phyloP scores from a whole-genome alignment of 2,329 filamentous ascomycete species.

The Cadophora malorum region DNA sequence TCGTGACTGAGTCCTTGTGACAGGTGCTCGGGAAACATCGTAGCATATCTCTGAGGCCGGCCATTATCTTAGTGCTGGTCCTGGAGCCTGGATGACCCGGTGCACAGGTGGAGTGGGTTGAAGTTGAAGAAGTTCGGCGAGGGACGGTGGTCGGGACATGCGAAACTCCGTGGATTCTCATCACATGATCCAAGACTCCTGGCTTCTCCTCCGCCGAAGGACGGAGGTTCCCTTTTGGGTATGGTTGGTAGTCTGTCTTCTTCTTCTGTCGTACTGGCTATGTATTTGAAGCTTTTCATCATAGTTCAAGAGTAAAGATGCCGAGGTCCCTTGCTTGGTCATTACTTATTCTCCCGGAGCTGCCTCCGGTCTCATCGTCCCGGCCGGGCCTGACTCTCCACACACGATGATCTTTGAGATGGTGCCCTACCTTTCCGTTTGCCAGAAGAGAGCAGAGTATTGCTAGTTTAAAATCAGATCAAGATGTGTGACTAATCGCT shows the following conservation, averaged over 20 bases:
- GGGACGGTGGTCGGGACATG: not conserved
- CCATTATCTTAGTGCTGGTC: not conserved
- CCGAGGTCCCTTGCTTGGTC: no score
- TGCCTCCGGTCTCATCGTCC: not conserved
- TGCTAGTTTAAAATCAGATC: not conserved
- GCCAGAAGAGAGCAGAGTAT: not conserved
- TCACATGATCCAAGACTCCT: not conserved
- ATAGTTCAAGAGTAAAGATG: no score
- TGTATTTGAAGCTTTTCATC: no score
- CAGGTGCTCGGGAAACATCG: constrained; percentile 15
- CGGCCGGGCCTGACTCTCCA: not conserved
- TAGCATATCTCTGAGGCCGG: not conserved
- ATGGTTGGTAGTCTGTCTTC: not conserved
- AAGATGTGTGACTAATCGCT: no score
- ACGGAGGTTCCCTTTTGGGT: not conserved
- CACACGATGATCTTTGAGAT: not conserved
- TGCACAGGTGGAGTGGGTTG: not conserved
- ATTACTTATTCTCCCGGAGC: not conserved
- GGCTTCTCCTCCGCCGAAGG: not conserved
- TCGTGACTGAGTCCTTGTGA: constrained; percentile 22
- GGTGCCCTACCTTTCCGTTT: not conserved
- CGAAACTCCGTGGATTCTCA: not conserved
- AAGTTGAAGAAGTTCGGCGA: not conserved
- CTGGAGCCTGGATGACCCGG: not conserved
- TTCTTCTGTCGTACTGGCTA: not conserved